Percentiles rank a stretch among this genome's conserved stretches.
Conservation (phyloP, 331 rosid genomes). For the Stylosanthes scabra region DNA sequence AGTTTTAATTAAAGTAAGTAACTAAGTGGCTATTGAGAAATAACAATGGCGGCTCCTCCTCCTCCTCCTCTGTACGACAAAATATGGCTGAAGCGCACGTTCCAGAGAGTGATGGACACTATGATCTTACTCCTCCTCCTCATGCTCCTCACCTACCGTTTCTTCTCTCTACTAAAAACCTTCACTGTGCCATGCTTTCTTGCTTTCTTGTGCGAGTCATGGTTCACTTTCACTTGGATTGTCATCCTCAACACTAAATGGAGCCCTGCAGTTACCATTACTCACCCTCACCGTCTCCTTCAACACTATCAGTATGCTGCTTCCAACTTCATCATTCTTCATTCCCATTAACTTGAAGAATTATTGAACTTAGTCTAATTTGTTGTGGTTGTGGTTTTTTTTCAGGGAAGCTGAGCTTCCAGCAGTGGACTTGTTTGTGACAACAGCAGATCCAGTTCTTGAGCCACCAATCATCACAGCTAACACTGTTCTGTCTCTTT, state of each 20-base stretch:
- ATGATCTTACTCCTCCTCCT: slow-evolving; percentile 53
- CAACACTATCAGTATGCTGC: slow-evolving; percentile 55
- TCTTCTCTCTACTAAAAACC: slow-evolving; percentile 28
- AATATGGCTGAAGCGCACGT: slow-evolving; percentile 7
- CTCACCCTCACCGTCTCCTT: slow-evolving; percentile 47
- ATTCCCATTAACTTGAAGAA: background rate
- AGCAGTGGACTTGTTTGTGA: slow-evolving; percentile 70
- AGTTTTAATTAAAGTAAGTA: no score
- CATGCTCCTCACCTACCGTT: slow-evolving; percentile 45
- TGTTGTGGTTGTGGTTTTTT: background rate
- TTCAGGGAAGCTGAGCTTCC: slow-evolving; percentile 67
- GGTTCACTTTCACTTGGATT: slow-evolving; percentile 47
- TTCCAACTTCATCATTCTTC: background rate
- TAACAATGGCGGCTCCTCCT: slow-evolving; percentile 1
- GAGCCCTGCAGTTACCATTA: slow-evolving; percentile 42
- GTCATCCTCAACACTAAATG: slow-evolving; percentile 49
- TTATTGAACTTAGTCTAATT: background rate
- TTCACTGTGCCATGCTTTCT: slow-evolving; percentile 40
- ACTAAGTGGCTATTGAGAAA: no score
- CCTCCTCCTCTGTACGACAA: slow-evolving; percentile 46
- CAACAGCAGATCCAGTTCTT: slow-evolving; percentile 69
- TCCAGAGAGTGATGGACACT: slow-evolving; percentile 39
- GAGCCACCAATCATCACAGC: slow-evolving; percentile 80
- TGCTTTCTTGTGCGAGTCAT: slow-evolving; percentile 61
- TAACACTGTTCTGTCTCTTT: slow-evolving; percentile 74